Percentiles rank a stretch among this genome's conserved stretches.
These are phyloP conservation scores for Wallacemonas sp. DNA, from an alignment of 208 protist genomes.

Conservation along the genomic window DNA sequence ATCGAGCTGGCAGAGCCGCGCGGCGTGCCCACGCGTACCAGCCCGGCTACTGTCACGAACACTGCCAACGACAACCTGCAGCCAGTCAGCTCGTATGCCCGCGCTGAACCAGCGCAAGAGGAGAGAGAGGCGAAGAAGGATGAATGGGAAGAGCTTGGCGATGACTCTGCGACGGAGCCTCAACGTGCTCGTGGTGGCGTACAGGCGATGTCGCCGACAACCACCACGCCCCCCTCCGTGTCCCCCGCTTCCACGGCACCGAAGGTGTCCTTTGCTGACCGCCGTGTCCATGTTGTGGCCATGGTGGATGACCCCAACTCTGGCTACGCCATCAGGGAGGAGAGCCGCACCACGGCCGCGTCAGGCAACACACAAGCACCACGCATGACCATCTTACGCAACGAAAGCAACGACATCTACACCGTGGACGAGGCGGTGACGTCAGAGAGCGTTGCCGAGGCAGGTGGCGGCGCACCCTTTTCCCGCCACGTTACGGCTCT, in stretches of 20 bases:
- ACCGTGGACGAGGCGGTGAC: conserved; percentile 18
- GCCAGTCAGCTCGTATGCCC: no score
- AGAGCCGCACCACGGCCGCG: neutral
- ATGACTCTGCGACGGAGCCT: neutral
- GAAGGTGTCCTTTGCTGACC: conserved; percentile 23
- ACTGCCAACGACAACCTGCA: no score
- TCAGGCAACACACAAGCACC: conserved; percentile 1
- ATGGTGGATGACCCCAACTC: conserved; percentile 9
- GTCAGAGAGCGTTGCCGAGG: neutral
- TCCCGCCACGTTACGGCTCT: conserved; percentile 7
- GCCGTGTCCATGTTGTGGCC: conserved; percentile 30
- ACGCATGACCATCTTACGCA: conserved; percentile 1
- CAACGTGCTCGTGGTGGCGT: no score
- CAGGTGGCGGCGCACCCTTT: neutral
- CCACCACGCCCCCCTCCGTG: neutral
- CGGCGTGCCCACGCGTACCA: no score
- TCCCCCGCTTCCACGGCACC: conserved; percentile 6
- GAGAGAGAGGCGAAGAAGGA: neutral
- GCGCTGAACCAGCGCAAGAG: no score
- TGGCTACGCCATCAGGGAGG: conserved; percentile 16
- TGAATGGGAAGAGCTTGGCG: conserved; percentile 3
- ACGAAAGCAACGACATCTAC: neutral
- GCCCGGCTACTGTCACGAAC: no score
- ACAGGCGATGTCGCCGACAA: neutral
- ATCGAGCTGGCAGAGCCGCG: no score